phyloP scores from a whole-genome alignment of 345 rosid genomes.

The Arabidopsis thaliana region TAIR10.1 NC_003071.7:18756001-18756500 shows the following conservation, averaged over 20 bases:
- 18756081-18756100: neutral
- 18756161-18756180: constrained; percentile 73
- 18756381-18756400: too few relatives aligned
- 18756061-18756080: neutral
- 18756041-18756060: neutral
- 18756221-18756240: constrained; percentile 80
- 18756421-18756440: too few relatives aligned
- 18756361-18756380: constrained; percentile 7
- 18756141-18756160: constrained; percentile 79
- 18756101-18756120: constrained; percentile 32
- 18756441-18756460: neutral
- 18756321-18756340: neutral
- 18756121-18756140: constrained; percentile 55
- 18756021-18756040: neutral
- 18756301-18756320: neutral
- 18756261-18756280: constrained; percentile 59
- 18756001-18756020: constrained; percentile 37
- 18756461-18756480: neutral
- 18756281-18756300: constrained; percentile 9
- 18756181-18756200: constrained; percentile 87
- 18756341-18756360: neutral
- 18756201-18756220: constrained; percentile 76
- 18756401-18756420: too few relatives aligned
- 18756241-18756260: constrained; percentile 81
- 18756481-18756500: neutral